Conservation (phyloP, 2,329 filamentous ascomycete species). For the Trichoderma sp. region DNA sequence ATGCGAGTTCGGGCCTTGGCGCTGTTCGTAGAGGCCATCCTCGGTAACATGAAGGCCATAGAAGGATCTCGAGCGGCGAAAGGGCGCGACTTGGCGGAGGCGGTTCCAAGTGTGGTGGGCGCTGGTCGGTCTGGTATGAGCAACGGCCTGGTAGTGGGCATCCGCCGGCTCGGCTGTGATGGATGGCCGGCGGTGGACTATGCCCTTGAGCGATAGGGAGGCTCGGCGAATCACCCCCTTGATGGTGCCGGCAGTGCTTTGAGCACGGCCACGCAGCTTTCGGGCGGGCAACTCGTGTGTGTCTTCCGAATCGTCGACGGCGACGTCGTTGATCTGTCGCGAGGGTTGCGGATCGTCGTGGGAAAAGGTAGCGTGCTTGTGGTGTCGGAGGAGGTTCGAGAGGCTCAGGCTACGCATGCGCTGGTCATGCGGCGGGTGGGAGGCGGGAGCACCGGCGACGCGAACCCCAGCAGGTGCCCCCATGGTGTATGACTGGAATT, state of each 20-base stretch:
- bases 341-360: slow-evolving; percentile 39
- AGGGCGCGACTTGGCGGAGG: slow-evolving; percentile 54
- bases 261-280: slow-evolving; percentile 35
- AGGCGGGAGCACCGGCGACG: slow-evolving; percentile 24
- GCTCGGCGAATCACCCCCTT: slow-evolving; percentile 59
- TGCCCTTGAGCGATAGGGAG: slow-evolving; percentile 56
- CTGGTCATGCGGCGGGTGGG: slow-evolving; percentile 39
- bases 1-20: slow-evolving; percentile 38
- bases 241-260: slow-evolving; percentile 42
- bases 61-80: slow-evolving; percentile 52
- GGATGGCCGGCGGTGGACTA: slow-evolving; percentile 54
- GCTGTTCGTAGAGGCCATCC: slow-evolving; percentile 38
- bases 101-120: slow-evolving; percentile 55
- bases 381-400: slow-evolving; percentile 53
- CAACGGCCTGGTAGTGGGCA: slow-evolving; percentile 37
- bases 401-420: slow-evolving; percentile 54
- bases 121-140: slow-evolving; percentile 46
- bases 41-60: slow-evolving; percentile 46
- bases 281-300: slow-evolving; percentile 33
- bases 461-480: slow-evolving; percentile 13
- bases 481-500: slow-evolving; percentile 32
- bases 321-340: slow-evolving; percentile 39
- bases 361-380: slow-evolving; percentile 47
- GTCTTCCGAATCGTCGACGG: slow-evolving; percentile 40
- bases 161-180: slow-evolving; percentile 40